Evolutionary conservation across 2,329 filamentous ascomycete species (phyloP), one percentile per base, ranked within the genome.

Genomic region (Lanzia echinophila): DNA sequence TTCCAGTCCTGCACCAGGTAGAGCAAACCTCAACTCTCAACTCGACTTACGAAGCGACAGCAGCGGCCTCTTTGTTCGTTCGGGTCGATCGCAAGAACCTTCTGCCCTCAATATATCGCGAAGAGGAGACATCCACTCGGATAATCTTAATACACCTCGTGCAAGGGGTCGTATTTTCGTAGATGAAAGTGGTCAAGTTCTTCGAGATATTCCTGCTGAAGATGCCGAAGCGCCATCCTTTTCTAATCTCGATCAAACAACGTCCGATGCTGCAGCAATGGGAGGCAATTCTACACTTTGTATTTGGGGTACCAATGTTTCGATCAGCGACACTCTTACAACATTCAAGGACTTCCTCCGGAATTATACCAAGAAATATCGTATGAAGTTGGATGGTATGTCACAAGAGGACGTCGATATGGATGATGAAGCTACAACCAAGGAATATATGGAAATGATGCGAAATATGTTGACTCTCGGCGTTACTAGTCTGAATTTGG

Each of bases 271-370:
- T 1, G 88, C 96, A 66, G 82, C 79, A 1, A 81, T 96, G 39
- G 92, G 90, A 38, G 94, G 91, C 2, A 82, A 82, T 55, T 88
- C 88, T 38, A 86, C 86, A 53, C 84, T 87, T 62, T 82, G 95
- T 55, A 92, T 99, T 60, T 99, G 94, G 94, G 94, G 94, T 69
- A 99, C 94, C 42, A 97, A 95, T 38, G 88, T 99, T 47, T 96
- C 92, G 5, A 87, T 99, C 50, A 83, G 89, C 56, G 91, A 97
- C 68, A 90, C 90, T 0, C 88, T 95, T 70, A 82, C 84, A 49
- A 79, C 85, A 0, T 95, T 96, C 76, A 92, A 94, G 67, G 90
- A 94, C 60, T 99, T 99, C 66, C 75, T 99, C 28, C 83, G 84
- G 67, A 95, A 95, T 68, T 99, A 94, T 64, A 89, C 90, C 56